Evolutionary conservation across 345 rosid species (phyloP), one percentile per base, ranked within the genome.

Genomic region (Odontarrhena argentea): DNA sequence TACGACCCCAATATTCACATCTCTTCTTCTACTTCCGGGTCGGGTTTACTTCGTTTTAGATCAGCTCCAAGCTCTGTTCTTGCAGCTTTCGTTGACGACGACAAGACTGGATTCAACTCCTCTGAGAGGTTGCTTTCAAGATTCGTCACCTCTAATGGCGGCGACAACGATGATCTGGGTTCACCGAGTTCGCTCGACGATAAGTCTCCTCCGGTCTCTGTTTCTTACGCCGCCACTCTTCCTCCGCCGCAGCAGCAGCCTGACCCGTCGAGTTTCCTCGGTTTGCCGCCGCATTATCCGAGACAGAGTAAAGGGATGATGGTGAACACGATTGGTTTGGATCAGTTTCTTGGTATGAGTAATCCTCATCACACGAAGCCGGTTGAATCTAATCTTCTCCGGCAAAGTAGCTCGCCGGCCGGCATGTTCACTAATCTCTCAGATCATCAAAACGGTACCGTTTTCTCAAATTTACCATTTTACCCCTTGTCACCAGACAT

Each of bases 201-300:
- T 14, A 80, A 76, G 51, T 71, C 83, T 59, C 60, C 60, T 63
- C 60, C 60, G 0, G 67, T 42, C 13, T 65, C 70, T 60, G 73
- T 73, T 12, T 67, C 73, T 24, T 79, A 75, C 63, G 67, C 71
- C 64, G 42, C 69, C 18, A 32, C 74, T 62, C 64, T 66, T 3
- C 67, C 68, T 4, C 73, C 37, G n/a, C 40, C 61, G 61, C 26
- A 4, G 22, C 22, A 32, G 24, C 75, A 40, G 57, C 36, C 10
- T 5, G 76, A 59, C 60, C 78, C 86, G 57, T 69, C 81, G 50
- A 78, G 74, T 53, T 85, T 71, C 57, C 65, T 82, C 0, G 86
- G 87, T 8, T 78, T 93, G 77, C 96, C 92, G 50, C 97, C 91
- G 73, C 92, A 86, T 63, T 89, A 86, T 55, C 97, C 98, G 59